Conservation (phyloP, 768 basidiomycete species). For the Mycena capillaripes region DNA sequence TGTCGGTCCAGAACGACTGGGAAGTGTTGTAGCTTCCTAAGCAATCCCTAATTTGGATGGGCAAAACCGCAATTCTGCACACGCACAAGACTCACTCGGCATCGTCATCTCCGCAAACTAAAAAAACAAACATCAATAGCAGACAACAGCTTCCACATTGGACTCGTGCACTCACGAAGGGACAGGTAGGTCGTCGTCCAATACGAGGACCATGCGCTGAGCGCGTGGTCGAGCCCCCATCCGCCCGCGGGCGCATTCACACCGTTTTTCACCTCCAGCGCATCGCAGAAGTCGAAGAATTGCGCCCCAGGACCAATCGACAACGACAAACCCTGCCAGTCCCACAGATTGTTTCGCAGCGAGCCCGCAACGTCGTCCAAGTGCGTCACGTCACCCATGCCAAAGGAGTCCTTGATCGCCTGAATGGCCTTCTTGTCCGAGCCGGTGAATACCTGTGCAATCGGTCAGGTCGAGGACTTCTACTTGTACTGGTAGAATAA, state of each 20-base stretch:
- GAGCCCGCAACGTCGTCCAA: slow-evolving; percentile 74
- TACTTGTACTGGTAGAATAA: too few relatives aligned
- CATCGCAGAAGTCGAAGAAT: slow-evolving; percentile 79
- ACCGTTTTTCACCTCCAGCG: slow-evolving; percentile 75
- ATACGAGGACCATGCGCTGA: slow-evolving; percentile 73
- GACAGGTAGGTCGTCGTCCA: slow-evolving; percentile 67
- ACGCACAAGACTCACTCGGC: slow-evolving; percentile 70
- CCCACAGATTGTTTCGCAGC: slow-evolving; percentile 74
- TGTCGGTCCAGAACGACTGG: slow-evolving; percentile 65
- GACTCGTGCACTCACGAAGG: slow-evolving; percentile 52
- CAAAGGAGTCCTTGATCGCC: slow-evolving; percentile 69
- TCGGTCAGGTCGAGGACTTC: too few relatives aligned
- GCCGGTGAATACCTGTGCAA: slow-evolving; percentile 56
- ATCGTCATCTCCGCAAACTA: slow-evolving; percentile 67
- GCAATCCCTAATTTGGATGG: slow-evolving; percentile 49
- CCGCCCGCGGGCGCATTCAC: slow-evolving; percentile 63
- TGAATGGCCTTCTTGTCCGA: slow-evolving; percentile 63
- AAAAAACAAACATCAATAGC: neutral
- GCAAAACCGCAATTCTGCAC: neutral
- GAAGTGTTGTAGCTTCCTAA: slow-evolving; percentile 59
- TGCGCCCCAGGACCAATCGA: slow-evolving; percentile 56
- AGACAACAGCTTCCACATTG: neutral
- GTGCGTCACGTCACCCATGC: slow-evolving; percentile 69
- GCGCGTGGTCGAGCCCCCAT: slow-evolving; percentile 75
- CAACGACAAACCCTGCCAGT: slow-evolving; percentile 77